Evolutionary conservation across 176 grass and related monocot species (phyloP), one percentile per base, ranked within the genome.

Genomic region (Musa troglodytarum): DNA sequence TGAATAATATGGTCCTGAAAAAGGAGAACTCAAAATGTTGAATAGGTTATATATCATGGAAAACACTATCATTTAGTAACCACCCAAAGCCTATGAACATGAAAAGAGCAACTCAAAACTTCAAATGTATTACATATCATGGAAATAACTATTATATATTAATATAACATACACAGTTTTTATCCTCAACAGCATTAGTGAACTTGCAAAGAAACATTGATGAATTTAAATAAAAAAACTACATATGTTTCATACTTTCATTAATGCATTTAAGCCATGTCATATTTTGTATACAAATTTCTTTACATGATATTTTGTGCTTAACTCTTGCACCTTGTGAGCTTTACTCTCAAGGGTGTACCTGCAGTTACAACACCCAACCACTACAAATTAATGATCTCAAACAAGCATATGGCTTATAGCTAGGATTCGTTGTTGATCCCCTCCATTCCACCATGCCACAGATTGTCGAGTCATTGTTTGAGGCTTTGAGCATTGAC

Each of bases 1-100:
- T 98, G 94, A 82, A 98, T 87, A 71, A 67, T 82, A 62, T 89
- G 86, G 83, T 89, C 94, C 94, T 98, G 81, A 63, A 68, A 86
- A 78, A 23, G 28, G 67, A 77, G 63, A 8, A 16, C 11, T 14
- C 10, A 77, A 26, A 25, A 50, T 15, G 13, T 17, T 16, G 57
- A 19, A 69, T 17, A 2, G 2, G 29, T 43, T 6, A 43, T 43
- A 43, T 43, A 43, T 43, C 34, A 43, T 43, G 85, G 89, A 79
- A 92, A 74, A 52, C 83, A 69, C 80, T 87, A 86, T 49, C 89
- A 89, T 53, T 78, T 70, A 82, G 75, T 24, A 63, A 74, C 49
- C 71, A 68, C 76, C 92, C 89, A 96, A 11, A 85, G 64, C 65
- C 75, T 92, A 28, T 50, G 82, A 80, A 96, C 77, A 76, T 96